Evolutionary conservation across 2,329 filamentous ascomycete genomes (phyloP).

Genomic region (Cladosporium sp.): DNA sequence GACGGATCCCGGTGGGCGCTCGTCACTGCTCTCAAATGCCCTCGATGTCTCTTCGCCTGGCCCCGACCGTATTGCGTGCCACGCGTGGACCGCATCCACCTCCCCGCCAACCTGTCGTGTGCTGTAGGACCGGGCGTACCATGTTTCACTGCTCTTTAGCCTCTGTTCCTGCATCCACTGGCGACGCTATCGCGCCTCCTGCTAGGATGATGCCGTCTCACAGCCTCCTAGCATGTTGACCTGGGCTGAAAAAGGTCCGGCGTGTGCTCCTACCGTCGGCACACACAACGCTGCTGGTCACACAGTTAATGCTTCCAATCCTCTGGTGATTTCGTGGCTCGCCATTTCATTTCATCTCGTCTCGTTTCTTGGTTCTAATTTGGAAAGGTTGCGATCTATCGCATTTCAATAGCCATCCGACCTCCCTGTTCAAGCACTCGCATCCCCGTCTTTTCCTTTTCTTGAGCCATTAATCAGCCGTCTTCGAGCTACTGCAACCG

Average conservation of each 20-base stretch:
- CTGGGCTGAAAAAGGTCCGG: constrained; percentile 6
- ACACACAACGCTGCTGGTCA: constrained; percentile 6
- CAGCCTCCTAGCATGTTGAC: constrained; percentile 9
- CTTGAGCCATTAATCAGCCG: constrained; percentile 1
- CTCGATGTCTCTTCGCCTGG: background rate
- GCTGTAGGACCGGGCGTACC: constrained; percentile 7
- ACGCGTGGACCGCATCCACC: constrained; percentile 9
- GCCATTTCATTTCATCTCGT: constrained; percentile 4
- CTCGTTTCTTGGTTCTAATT: background rate
- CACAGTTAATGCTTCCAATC: constrained; percentile 9
- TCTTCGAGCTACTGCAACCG: constrained; percentile 7
- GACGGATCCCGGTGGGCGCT: constrained; percentile 8
- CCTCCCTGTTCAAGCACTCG: background rate
- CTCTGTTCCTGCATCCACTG: constrained; percentile 12
- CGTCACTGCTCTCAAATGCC: background rate
- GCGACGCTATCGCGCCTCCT: constrained; percentile 9
- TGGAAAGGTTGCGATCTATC: background rate
- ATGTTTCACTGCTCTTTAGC: constrained; percentile 11
- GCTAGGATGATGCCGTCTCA: constrained; percentile 12
- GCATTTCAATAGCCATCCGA: background rate
- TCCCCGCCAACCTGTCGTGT: constrained; percentile 8
- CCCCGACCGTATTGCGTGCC: constrained; percentile 9
- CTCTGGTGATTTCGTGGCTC: constrained; percentile 2
- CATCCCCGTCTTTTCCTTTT: background rate
- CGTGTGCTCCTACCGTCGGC: constrained; percentile 4